Evolutionary conservation across 208 protist species (phyloP).

Genomic region (Leishmania arabica): DNA sequence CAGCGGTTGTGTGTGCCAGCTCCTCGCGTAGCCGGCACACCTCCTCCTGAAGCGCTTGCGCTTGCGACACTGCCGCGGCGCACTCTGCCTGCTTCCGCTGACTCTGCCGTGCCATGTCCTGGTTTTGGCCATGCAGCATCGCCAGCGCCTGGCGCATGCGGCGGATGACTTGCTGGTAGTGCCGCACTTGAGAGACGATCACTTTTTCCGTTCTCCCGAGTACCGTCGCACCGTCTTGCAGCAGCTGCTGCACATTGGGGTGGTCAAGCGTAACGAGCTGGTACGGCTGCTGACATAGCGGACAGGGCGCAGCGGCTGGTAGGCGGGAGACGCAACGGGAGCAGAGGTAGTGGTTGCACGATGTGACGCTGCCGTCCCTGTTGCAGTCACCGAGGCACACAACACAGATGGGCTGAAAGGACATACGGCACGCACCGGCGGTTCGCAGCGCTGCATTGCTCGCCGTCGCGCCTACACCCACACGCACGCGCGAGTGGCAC

Average conservation of each 20-base stretch:
- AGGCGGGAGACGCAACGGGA: constrained; percentile 61
- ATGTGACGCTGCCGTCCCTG: constrained; percentile 56
- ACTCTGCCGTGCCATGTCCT: constrained; percentile 32
- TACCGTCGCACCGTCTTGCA: constrained; percentile 38
- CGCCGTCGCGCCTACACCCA: neutral
- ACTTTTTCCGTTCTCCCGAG: constrained; percentile 41
- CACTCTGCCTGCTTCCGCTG: constrained; percentile 11
- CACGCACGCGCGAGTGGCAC: neutral
- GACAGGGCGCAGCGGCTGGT: constrained; percentile 49
- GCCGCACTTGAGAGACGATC: constrained; percentile 53
- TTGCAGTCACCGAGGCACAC: constrained; percentile 83
- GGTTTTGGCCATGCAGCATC: constrained; percentile 57
- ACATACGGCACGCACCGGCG: constrained; percentile 37
- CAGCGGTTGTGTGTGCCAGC: constrained; percentile 2
- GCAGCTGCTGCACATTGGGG: constrained; percentile 44
- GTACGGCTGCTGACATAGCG: constrained; percentile 67
- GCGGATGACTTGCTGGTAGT: constrained; percentile 55
- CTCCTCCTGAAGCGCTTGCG: constrained; percentile 19
- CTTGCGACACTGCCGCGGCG: constrained; percentile 4
- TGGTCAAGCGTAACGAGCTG: constrained; percentile 7
- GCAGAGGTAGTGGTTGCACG: constrained; percentile 91
- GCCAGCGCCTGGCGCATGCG: constrained; percentile 74
- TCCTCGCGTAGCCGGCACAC: constrained; percentile 17
- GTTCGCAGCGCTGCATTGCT: neutral
- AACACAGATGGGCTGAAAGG: constrained; percentile 80